Base-by-base conservation (phyloP, 768 basidiomycete species). In the Boletus subparvulus region DNA sequence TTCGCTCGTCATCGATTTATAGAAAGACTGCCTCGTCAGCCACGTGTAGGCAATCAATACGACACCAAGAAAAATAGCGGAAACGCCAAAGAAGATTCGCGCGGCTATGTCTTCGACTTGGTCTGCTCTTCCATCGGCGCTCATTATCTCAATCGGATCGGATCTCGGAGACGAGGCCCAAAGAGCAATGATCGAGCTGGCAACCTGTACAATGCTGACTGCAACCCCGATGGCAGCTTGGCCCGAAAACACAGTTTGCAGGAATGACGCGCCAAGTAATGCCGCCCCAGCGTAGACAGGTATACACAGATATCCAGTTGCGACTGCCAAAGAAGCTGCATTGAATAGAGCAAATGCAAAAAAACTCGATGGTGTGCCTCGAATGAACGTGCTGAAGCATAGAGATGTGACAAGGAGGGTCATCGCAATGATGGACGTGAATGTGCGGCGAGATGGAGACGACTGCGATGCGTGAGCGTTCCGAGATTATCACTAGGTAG, bases 221-320 rank as follows among this genome's bases (percentile, higher is more conserved):
- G 83, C 85, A 13, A 95, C 90, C 0, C 86, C 94, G 2, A 94
- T 83, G 0, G 88, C 90, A 1, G 89, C 93, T 72, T 94, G 91
- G 11, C 92, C 93, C 3, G 91, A 84, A 78, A 94, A 82, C 68
- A 90, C 76, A 26, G 83, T 77, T 68, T 94, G 88, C 50, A 94
- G 80, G 13, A 85, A 85, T 8, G 78, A 69, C 2, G 84, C 80
- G 0, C 93, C 94, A 61, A 93, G 90, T 5, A 92, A 74, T 0
- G 91, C 85, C 3, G 92, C 90, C n/a, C 91, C 80, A 0, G 88
- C 91, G 33, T 91, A 81, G 43, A 88, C 79, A 12, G 92, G 80
- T 0, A 86, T 88, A 62, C 89, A 90, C 19, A 94, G 79, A 67
- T 88, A 94, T 8, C 88, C 82, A 0, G 86, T 87, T 0, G 83